Base-by-base conservation (phyloP, 2,329 filamentous ascomycete genomes). In the Cytospora paraplurivora region DNA sequence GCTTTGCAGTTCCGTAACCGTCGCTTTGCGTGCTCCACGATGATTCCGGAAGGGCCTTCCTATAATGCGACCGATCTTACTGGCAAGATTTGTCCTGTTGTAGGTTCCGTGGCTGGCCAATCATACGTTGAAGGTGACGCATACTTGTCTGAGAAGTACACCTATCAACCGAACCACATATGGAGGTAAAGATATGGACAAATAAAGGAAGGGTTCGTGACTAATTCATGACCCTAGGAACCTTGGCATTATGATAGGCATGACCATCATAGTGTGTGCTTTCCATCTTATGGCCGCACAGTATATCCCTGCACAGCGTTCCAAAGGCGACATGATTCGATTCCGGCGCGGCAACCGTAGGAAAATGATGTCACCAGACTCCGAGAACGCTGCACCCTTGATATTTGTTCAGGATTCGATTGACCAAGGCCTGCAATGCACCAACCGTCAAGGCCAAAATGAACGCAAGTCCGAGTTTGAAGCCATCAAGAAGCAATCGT, bases 71-170 rank as follows among this genome's bases (percentile, higher is more conserved):
- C 57, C 13, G 52, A 59, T 1, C 57, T 67, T 1, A 53, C 61
- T 2, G 66, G 76, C 67, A 72, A 75, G 61, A 73, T 80, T 21
- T 86, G 83, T 65, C 71, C 75, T 17, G 72, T 76, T 8, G 76
- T 77, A 13, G 83, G 83, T 8, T 75, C 82, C 13, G 68, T 72
- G 1, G 71, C 80, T 15, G 83, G 83, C 15, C 68, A 72, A 1
- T 33, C 66, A 1, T 69, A 71, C n/a, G 78, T 86, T 8, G 69
- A 73, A 13, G 83, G 84, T 1, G 76, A 79, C 37, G 69, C 68
- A 4, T 85, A 79, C 56, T 73, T 85, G 47, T 68, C 69, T 34
- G 66, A 75, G 7, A 76, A 73, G 51, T 84, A 78, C 69, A 68
- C 74, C 19, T 85, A 84, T 66, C 69, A 72, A 37, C 67, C 74